These are phyloP conservation scores for Poa annua DNA, from an alignment of 176 grass and related monocot genomes.

Conservation along the genomic window DNA sequence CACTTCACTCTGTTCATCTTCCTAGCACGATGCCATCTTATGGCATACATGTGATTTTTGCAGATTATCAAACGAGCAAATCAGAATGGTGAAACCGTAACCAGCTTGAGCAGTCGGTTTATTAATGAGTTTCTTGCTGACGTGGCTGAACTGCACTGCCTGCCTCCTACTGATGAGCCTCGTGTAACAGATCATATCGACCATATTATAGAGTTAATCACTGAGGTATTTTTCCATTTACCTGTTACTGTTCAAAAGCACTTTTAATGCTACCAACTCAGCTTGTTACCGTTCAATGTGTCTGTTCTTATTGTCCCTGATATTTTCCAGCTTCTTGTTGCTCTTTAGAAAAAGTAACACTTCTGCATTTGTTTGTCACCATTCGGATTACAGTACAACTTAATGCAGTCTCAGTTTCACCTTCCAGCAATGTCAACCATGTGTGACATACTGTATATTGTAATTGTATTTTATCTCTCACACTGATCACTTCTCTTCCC, in stretches of 20 bases:
- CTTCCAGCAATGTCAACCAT: constrained; percentile 15
- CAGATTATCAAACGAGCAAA: constrained; percentile 94
- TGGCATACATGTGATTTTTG: constrained; percentile 6
- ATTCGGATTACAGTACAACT: constrained; percentile 7
- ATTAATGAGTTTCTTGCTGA: constrained; percentile 80
- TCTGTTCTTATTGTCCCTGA: constrained; percentile 10
- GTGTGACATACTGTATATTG: background rate
- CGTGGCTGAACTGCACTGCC: constrained; percentile 73
- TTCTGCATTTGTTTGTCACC: background rate
- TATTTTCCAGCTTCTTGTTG: constrained; percentile 11
- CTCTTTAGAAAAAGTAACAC: background rate
- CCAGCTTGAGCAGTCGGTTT: constrained; percentile 66
- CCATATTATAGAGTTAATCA: constrained; percentile 81
- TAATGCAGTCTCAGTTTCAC: background rate
- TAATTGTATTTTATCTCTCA: background rate
- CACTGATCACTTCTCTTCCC: background rate
- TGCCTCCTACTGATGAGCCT: constrained; percentile 73
- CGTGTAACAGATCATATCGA: constrained; percentile 90
- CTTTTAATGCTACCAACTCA: background rate
- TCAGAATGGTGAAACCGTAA: constrained; percentile 69
- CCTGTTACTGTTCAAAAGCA: background rate
- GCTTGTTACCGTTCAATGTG: background rate
- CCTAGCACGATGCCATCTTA: background rate
- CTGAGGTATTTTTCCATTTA: constrained; percentile 54
- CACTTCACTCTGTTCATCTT: background rate